Base-by-base conservation (phyloP, 495 filamentous ascomycete genomes). In the Cudoniella acicularis region DNA sequence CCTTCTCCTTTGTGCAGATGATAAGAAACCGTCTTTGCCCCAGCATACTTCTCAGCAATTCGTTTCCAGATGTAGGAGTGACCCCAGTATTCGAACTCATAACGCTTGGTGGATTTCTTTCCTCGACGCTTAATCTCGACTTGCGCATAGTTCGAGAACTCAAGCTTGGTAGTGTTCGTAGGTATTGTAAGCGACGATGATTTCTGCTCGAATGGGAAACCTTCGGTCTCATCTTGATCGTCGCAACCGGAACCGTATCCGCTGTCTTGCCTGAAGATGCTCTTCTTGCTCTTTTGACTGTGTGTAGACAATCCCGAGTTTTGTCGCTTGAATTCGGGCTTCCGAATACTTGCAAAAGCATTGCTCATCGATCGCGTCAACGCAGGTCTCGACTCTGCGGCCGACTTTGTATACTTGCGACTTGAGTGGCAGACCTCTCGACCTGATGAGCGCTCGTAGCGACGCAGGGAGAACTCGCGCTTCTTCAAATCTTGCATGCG, bases 121-220 rank as follows among this genome's bases (percentile, higher is more conserved):
- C 90, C 89, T 45, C 83, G 80, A 36, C 91, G 81, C 60, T 79
- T 84, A 55, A 98, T 75, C 60, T 96, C 89, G 25, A 97, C 85
- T 67, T 94, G 91, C 10, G 94, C 94, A 68, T 98, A 98, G 74
- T 98, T 98, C 56, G 91, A 94, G 70, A 96, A 98, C 66, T 98
- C 93, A 30, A 98, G 80, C 69, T 90, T 87, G 63, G 88, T 88
- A 42, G 80, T 88, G 67, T 96, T 93, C 49, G 83, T 87, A 40
- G 76, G 76, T 56, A 75, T 62, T 18, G 42, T 36, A 21, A 51
- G 20, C 9, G 59, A 52, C 57, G 65, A 67, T 22, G 56, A 23
- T 57, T 64, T 67, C 49, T 48, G 50, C 25, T 41, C 72, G 73
- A 30, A 72, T 70, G 49, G 81, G 30, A 59, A 57, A 4, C 46